Base-by-base conservation (phyloP, 2,329 filamentous ascomycete species). In the Knoxdaviesia proteae region DNA sequence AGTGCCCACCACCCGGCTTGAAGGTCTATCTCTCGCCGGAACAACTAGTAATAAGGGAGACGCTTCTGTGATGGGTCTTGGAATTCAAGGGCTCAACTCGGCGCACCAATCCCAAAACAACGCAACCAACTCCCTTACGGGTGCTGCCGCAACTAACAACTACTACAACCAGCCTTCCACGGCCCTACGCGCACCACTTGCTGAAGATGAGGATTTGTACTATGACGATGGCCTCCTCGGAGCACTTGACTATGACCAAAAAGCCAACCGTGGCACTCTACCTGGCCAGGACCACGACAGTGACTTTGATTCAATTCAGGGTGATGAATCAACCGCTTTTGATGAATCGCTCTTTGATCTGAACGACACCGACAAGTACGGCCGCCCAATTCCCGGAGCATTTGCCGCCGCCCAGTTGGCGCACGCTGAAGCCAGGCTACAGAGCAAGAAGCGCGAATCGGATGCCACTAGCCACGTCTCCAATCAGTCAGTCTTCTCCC, bases 331-430 rank as follows among this genome's bases (percentile, higher is more conserved):
- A 20, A 61, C 62, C 0, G 63, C 68, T 2, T 83, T 84, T 53
- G 78, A 84, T 47, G 80, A 84, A 54, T 78, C 75, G 5, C 67
- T 83, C 9, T 84, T 84, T 52, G 80, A 84, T 48, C 65, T 74
- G 33, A 65, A 79, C 42, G 74, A 78, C 51, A 74, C 74, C 9
- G 68, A 79, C 54, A 56, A 66, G 47, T 77, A 70, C 51, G 74
- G 74, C 10, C 63, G 74, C 29, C 74, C 70, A 1, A 67, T 74
- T 36, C 69, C 70, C 0, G 70, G 70, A 5, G 65, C 67, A 1
- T 75, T 75, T 55, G 69, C 68, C 5, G 62, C 62, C 37, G 69
- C 67, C 1, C 61, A 72, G 44, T 63, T 63, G 33, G 45, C 36
- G 36, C 40, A 45, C 30, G 29, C 34, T 9, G 43, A 44, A 37